Percentiles rank a stretch among this genome's conserved stretches.
Evolutionary conservation across 2,329 filamentous ascomycete genomes (phyloP).

Genomic region (Penicillium sp.): DNA sequence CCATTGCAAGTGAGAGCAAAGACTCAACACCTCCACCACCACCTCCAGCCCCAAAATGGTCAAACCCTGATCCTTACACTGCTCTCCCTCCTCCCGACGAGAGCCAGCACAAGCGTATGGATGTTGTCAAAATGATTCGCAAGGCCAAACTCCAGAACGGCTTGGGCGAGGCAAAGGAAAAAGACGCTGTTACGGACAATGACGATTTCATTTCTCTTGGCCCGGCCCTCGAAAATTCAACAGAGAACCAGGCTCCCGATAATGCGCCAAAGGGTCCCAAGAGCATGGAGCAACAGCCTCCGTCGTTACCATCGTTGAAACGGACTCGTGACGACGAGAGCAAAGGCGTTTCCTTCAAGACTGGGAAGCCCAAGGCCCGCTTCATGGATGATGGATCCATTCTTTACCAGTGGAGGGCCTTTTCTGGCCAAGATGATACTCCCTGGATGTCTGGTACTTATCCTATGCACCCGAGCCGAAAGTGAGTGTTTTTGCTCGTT

Average conservation of each 20-base stretch:
- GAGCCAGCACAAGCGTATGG: conserved; percentile 69
- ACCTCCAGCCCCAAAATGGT: conserved; percentile 70
- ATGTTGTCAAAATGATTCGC: conserved; percentile 86
- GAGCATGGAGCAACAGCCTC: conserved; percentile 36
- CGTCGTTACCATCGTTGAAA: conserved; percentile 65
- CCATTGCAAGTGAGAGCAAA: conserved; percentile 25
- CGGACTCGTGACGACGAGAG: conserved; percentile 68
- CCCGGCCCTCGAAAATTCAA: conserved; percentile 52
- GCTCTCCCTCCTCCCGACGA: conserved; percentile 78
- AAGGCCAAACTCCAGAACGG: conserved; percentile 71
- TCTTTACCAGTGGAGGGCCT: conserved; percentile 53
- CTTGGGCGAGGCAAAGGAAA: conserved; percentile 48
- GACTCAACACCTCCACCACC: conserved; percentile 7
- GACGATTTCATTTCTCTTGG: conserved; percentile 92
- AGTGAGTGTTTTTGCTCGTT: conserved; percentile 24
- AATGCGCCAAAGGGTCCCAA: conserved; percentile 39
- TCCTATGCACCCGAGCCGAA: conserved; percentile 33
- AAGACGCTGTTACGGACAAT: conserved; percentile 55
- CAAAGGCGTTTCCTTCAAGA: conserved; percentile 57
- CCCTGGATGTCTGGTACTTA: conserved; percentile 59
- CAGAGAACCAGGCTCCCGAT: conserved; percentile 27
- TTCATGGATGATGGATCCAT: conserved; percentile 53
- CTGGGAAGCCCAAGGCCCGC: conserved; percentile 52
- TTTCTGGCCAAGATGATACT: conserved; percentile 42
- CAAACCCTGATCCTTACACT: conserved; percentile 92